Evolutionary conservation across 2,329 filamentous ascomycete genomes (phyloP).

Genomic region (Penicillium sp.): DNA sequence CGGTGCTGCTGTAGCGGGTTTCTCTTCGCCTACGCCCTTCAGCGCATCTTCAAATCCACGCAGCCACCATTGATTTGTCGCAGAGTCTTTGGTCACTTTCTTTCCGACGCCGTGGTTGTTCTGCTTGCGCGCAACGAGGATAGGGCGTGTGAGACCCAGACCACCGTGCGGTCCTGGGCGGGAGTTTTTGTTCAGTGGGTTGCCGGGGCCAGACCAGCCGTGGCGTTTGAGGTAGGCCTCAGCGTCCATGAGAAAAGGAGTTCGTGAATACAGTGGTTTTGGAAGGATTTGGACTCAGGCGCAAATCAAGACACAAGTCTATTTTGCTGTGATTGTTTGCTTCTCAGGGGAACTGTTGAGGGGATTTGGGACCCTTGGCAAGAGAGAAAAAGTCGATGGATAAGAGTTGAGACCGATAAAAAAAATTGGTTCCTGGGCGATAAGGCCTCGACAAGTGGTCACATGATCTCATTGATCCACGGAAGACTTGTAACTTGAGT

Average conservation of each 20-base stretch:
- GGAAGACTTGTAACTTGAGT: too few relatives aligned
- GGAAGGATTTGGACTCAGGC: neutral
- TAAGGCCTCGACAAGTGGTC: neutral
- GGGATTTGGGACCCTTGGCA: neutral
- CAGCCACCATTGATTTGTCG: conserved; percentile 92
- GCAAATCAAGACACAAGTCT: neutral
- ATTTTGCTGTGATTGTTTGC: neutral
- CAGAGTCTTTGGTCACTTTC: conserved; percentile 59
- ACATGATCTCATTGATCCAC: neutral
- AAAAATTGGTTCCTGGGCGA: conserved; percentile 9
- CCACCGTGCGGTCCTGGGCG: conserved; percentile 55
- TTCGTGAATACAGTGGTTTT: neutral
- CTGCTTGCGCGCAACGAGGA: conserved; percentile 79
- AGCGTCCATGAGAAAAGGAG: conserved; percentile 68
- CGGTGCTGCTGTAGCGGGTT: conserved; percentile 51
- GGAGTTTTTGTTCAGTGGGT: conserved; percentile 73
- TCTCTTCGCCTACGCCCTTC: conserved; percentile 68
- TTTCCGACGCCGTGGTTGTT: conserved; percentile 81
- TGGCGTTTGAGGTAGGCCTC: conserved; percentile 78
- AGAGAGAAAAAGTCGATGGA: conserved; percentile 5
- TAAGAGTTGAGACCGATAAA: neutral
- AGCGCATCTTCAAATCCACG: conserved; percentile 90
- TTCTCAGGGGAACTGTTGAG: neutral
- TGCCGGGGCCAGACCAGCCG: conserved; percentile 86
- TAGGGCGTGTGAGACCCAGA: conserved; percentile 77